Evolutionary conservation across 169 alveolate genomes (phyloP).

Genomic region (Eimeria necatrix): DNA sequence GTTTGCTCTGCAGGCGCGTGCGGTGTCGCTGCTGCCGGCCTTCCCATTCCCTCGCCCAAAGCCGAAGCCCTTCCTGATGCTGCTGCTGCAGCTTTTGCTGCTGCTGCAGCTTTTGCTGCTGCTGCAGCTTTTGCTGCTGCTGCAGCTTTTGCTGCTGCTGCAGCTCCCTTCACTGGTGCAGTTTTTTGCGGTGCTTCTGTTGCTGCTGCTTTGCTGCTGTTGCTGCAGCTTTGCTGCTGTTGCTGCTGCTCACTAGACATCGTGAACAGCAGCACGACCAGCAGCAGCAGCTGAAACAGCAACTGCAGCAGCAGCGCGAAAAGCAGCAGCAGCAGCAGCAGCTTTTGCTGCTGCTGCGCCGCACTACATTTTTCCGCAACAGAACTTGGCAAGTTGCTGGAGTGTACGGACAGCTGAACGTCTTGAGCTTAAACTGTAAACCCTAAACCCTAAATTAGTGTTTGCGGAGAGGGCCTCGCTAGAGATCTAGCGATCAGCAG

Average conservation of each 20-base stretch:
- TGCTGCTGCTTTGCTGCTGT: no score
- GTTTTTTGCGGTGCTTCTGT: no score
- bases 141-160: background rate
- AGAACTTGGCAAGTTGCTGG: no score
- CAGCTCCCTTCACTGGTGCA: no score
- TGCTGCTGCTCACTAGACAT: background rate
- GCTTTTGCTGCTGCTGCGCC: no score
- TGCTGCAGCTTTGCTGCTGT: no score
- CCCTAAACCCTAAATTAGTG: no score
- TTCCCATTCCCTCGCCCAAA: conserved; percentile 9
- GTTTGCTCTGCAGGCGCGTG: conserved; percentile 18
- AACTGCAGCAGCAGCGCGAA: background rate
- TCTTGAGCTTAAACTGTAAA: no score
- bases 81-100: background rate
- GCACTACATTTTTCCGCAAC: no score
- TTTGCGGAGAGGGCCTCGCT: no score
- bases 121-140: background rate
- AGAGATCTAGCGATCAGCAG: no score
- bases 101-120: background rate
- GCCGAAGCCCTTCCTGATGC: background rate
- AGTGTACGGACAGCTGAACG: no score
- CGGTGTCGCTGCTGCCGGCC: conserved; percentile 76
- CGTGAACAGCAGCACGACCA: background rate
- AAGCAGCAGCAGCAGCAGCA: conserved; percentile 11
- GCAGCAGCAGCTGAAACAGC: background rate